Base-by-base conservation (phyloP, 164 flowering plant species). In the Berberis thunbergii region DNA sequence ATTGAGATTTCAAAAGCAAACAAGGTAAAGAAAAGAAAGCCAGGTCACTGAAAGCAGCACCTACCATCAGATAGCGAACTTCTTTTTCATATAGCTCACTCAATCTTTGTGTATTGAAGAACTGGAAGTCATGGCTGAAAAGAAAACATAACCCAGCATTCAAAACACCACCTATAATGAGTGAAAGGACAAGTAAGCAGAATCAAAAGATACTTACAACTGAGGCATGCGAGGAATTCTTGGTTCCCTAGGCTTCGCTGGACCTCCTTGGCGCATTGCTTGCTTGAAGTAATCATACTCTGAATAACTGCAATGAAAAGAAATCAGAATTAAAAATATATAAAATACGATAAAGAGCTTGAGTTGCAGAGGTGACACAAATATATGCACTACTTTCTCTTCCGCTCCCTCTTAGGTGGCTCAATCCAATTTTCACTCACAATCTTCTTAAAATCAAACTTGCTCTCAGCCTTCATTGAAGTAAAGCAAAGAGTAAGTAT, bases 171-270 rank as follows among this genome's bases (percentile, higher is more conserved):
- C 4, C 49, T 46, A 46, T 4, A 59, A 61, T 45, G 48, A 46
- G 64, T 41, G 42, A 60, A 50, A 43, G 61, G 6, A 55, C 5
- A 69, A 13, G 26, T 41, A 64, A 11, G 9, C 50, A 42, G 42
- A 5, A 44, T 11, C 10, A 65, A 54, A 10, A 69, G 57, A 43
- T 52, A 42, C 95, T 81, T 81, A 94, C 99, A 95, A 67, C 73
- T 91, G 99, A 43, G 99, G 99, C 97, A 95, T 95, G 70, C 99
- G 94, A 45, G 99, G 99, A 75, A 95, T 89, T 63, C 97, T 81
- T 63, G 97, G 97, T 69, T 95, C 97, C 74, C 81, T 91, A 2
- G 91, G 97, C 76, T 86, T 91, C 57, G 94, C 75, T 52, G 89
- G 97, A 67, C 86, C 97, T 69, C 97, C 94, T 77, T 86, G 97